Evolutionary conservation across 331 rosid genomes (phyloP), one percentile per base, ranked within the genome.

Genomic region (Pyrus hybrid): DNA sequence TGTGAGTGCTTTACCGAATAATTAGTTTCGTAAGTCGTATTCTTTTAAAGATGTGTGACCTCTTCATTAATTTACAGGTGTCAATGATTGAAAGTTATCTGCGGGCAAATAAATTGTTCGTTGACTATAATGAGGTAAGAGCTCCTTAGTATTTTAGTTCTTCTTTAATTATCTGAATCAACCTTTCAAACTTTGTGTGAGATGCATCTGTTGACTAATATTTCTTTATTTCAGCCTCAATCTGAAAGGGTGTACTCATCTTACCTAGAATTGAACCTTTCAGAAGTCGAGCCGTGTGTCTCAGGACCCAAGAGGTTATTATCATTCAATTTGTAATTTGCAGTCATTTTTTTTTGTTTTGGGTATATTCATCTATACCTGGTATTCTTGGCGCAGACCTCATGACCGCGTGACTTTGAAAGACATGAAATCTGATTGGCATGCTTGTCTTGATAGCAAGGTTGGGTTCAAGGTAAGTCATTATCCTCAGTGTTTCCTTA

Each of bases 291-390:
- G 67, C 96, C 99, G 58, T 95, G 97, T 78, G 30, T 95, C 49
- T 95, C 97, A 4, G 99, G 99, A 72, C 99, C 99, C 22, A 95
- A 95, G 89, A 90, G 97, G 99, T 90, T 49, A 75, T 12, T 37
- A 21, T 77, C 73, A 76, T 76, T 57, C 28, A 67, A 37, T 20
- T 23, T 68, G 32, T 68, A 32, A 58, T 49, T 35, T 17, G 11
- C 41, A 11, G 21, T 43, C 9, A 13, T 73, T 61, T 6, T 18
- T 18, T 41, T 2, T 10, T 21, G 0, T 10, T 67, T 79, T 33
- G 54, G 12, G 20, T 29, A 76, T 75, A 29, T 67, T 77, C 45
- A 21, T 33, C 23, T 80, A 14, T 51, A 57, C 41, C 71, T 54
- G 45, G 26, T 66, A 58, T 84, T 54, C 64, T 77, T 75, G 62